Percentiles rank a stretch among this genome's conserved stretches.
These are phyloP conservation scores for Solanum chilense DNA, from an alignment of 257 asterid species.

Conservation along the genomic window DNA sequence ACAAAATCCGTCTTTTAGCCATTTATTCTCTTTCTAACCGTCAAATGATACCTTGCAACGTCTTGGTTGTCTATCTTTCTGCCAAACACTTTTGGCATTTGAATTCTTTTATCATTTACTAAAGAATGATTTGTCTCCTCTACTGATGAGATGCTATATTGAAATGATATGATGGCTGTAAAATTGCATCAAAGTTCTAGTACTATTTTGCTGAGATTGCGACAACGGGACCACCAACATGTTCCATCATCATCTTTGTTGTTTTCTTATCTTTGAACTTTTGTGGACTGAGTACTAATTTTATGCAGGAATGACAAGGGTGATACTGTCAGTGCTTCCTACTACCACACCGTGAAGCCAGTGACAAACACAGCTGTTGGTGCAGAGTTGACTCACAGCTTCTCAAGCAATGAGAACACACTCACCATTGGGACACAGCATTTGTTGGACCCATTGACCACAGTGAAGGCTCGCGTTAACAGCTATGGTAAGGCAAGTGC, in stretches of 20 bases:
- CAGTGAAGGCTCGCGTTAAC: constrained; percentile 77
- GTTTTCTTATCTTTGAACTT: neutral
- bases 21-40: neutral
- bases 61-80: neutral
- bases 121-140: neutral
- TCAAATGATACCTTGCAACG: neutral
- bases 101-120: neutral
- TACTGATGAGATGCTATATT: neutral
- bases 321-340: constrained; percentile 64
- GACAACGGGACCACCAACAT: neutral
- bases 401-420: constrained; percentile 72
- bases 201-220: neutral
- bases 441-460: constrained; percentile 61
- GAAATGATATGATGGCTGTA: neutral
- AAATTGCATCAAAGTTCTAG: neutral
- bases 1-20: neutral
- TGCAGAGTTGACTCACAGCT: constrained; percentile 86
- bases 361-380: constrained; percentile 81
- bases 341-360: constrained; percentile 72
- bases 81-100: neutral
- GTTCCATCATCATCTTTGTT: neutral
- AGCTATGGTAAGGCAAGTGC: constrained; percentile 82
- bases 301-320: constrained; percentile 71
- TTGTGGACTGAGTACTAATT: neutral
- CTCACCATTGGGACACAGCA: constrained; percentile 87